These are phyloP conservation scores for Fusarium bulbicola DNA, from an alignment of 2,329 filamentous ascomycete species.

Conservation along the genomic window DNA sequence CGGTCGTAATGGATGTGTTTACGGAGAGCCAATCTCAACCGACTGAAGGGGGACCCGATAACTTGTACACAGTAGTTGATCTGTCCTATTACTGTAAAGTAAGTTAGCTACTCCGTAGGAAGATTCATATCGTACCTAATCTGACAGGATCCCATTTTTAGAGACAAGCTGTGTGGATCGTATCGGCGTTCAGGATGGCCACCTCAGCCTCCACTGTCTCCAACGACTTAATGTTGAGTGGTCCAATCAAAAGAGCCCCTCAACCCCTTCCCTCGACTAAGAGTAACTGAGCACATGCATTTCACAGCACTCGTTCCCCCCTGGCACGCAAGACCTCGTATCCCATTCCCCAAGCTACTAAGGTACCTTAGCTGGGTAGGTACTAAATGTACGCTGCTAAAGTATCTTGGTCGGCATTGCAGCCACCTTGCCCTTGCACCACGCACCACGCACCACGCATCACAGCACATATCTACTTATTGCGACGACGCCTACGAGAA, in stretches of 20 bases:
- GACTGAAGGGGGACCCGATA: neutral
- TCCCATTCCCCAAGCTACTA: conserved; percentile 23
- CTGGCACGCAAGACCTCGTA: conserved; percentile 37
- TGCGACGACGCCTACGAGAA: conserved; percentile 14
- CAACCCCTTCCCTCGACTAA: conserved; percentile 29
- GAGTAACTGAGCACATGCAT: conserved; percentile 32
- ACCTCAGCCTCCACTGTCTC: neutral
- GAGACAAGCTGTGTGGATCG: conserved; percentile 16
- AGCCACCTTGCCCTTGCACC: conserved; percentile 36
- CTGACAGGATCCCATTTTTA: conserved; percentile 26
- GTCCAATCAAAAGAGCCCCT: conserved; percentile 33
- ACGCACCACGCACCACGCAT: conserved; percentile 16
- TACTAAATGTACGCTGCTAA: neutral
- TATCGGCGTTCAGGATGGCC: conserved; percentile 10
- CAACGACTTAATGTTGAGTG: neutral
- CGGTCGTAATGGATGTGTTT: neutral
- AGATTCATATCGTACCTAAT: neutral
- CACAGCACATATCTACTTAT: neutral
- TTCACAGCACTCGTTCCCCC: conserved; percentile 22
- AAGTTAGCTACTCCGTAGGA: neutral
- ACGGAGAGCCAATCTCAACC: neutral
- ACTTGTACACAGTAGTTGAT: neutral
- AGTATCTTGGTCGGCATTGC: conserved; percentile 24
- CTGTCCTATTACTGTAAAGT: neutral
- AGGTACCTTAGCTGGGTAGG: no score